Evolutionary conservation across 768 basidiomycete genomes (phyloP).

Genomic region (Lactifluus piperatus): DNA sequence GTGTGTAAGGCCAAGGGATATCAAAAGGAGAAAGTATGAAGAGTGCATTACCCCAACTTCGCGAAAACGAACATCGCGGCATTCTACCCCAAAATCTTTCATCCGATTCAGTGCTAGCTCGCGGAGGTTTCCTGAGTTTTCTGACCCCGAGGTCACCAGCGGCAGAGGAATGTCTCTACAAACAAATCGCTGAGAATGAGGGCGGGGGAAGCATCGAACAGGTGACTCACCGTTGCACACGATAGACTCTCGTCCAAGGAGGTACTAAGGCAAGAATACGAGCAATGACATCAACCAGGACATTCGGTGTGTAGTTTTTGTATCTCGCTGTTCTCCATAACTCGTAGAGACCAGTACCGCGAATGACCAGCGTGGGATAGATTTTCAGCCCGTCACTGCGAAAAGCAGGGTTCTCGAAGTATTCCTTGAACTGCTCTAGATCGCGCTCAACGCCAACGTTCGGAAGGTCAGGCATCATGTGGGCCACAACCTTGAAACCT

Average conservation of each 20-base stretch:
- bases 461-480: constrained; percentile 99
- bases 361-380: constrained; percentile 95
- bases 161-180: constrained; percentile 92
- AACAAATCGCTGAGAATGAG: neutral
- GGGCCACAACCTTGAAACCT: constrained; percentile 98
- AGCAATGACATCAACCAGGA: constrained; percentile 94
- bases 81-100: constrained; percentile 98
- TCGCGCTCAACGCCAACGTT: constrained; percentile 97
- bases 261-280: constrained; percentile 93
- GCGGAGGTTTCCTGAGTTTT: constrained; percentile 94
- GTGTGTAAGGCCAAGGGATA: neutral
- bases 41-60: constrained; percentile 81
- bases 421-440: constrained; percentile 98
- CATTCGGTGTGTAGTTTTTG: constrained; percentile 99
- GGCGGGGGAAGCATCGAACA: neutral
- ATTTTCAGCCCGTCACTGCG: constrained; percentile 96
- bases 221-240: constrained; percentile 74
- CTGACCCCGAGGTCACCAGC: constrained; percentile 92
- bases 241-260: constrained; percentile 97
- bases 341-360: constrained; percentile 93
- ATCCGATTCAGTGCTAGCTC: constrained; percentile 94
- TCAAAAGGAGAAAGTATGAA: constrained; percentile 1
- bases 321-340: constrained; percentile 95
- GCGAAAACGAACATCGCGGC: constrained; percentile 93
- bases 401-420: constrained; percentile 98